Base-by-base conservation (phyloP, 345 rosid species). In the Citrus reticulata region DNA sequence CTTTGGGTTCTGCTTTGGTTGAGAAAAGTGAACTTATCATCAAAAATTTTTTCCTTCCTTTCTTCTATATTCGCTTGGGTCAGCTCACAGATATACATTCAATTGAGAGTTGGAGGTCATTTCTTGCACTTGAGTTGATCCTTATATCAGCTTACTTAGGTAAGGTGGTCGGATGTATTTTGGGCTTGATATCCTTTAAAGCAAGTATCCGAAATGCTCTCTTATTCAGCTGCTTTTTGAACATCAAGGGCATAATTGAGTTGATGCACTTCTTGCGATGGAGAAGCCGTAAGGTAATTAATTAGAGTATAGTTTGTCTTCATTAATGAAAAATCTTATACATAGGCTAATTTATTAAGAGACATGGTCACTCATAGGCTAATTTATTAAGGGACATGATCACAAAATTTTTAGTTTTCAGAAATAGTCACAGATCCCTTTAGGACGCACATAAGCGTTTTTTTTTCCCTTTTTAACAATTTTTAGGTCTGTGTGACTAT, bases 1-100 rank as follows among this genome's bases (percentile, higher is more conserved):
- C 86, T 7, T 25, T 85, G 8, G 87, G 88, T 27, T 39, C 85
- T 7, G 62, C 84, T 2, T 1, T 88, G 3, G 67, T 72, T 1
- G 85, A 84, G 19, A 84, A 66, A 78, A n/a, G 61, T 2, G 88
- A 87, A 19, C 39, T 76, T 4, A 2, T 83, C 24, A 34, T 81
- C 66, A 67, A 72, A 25, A 82, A 80, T 10, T 19, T 85, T 10
- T 74, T 87, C 24, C n/a, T 82, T 59, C 89, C 85, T 6, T 61
- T 83, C 22, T 70, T 84, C 69, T 84, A 37, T 34, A 39, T 84
- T 37, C 39, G 42, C 2, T 4, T 76, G 3, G 86, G 86, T 27
- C 46, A 22, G 78, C 17, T 25, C 11, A 35, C 58, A 1, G 65
- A 85, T n/a, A 4, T 82, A 6, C 8, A 1, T 34, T 13, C 42